Conservation (phyloP, 441 rosid species). For the Kokia cookei region DNA sequence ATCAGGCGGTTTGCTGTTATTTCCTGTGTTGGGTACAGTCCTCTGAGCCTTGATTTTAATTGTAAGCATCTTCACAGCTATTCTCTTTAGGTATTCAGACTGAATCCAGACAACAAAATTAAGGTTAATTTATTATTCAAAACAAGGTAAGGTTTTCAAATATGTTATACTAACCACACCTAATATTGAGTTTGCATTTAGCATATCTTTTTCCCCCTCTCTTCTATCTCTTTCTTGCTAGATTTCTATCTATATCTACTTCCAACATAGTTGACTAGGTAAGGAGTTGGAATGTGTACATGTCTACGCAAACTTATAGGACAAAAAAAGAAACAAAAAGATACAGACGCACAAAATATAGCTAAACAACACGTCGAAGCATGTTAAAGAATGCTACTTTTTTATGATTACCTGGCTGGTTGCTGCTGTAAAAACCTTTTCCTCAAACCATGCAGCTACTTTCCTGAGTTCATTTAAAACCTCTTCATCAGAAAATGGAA, state of each 20-base stretch:
- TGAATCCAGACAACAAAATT: slow-evolving; percentile 23
- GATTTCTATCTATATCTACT: neutral
- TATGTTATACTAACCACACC: neutral
- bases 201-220: neutral
- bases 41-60: slow-evolving; percentile 63
- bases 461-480: slow-evolving; percentile 56
- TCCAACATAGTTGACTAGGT: neutral
- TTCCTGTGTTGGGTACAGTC: slow-evolving; percentile 32
- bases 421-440: slow-evolving; percentile 53
- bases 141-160: neutral
- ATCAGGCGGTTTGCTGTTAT: slow-evolving; percentile 45
- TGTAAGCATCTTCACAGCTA: slow-evolving; percentile 78
- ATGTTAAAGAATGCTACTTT: neutral
- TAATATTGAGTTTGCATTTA: neutral
- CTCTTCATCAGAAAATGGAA: slow-evolving; percentile 62
- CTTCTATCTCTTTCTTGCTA: neutral
- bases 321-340: neutral
- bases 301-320: neutral
- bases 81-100: slow-evolving; percentile 72
- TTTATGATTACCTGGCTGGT: slow-evolving; percentile 43
- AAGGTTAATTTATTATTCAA: neutral
- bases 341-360: neutral
- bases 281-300: neutral
- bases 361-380: neutral
- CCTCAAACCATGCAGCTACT: slow-evolving; percentile 68